A percentile compares a stretch with the other conserved stretches of the same genome.
Conservation (phyloP, 305 asterid species). For the Solanum hybrid region DNA sequence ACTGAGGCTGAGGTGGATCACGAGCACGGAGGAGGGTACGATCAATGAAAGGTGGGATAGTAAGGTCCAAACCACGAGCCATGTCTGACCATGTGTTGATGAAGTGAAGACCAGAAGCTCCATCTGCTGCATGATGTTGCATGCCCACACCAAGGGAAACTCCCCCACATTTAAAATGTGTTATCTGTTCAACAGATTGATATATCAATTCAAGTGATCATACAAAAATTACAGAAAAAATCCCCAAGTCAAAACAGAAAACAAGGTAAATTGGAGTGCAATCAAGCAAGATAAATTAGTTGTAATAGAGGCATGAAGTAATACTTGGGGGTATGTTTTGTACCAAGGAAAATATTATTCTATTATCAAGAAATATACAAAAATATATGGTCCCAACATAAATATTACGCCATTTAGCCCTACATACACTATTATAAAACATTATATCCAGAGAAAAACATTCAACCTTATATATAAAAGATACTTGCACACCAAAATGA, state of each 20-base stretch:
- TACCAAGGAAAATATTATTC: neutral
- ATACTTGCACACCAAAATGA: neutral
- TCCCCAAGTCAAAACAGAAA: neutral
- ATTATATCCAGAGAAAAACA: neutral
- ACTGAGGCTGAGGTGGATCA: conserved; percentile 68
- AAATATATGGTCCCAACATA: neutral
- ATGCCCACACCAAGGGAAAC: conserved; percentile 82
- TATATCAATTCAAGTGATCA: neutral
- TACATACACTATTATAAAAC: neutral
- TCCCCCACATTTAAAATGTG: conserved; percentile 80
- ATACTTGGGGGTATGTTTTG: neutral
- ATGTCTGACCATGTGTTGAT: conserved; percentile 84
- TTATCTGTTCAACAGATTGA: conserved; percentile 32
- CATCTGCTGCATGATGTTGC: conserved; percentile 85
- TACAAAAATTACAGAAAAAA: neutral
- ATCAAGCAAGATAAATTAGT: neutral
- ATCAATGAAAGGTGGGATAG: conserved; percentile 63
- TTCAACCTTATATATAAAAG: neutral
- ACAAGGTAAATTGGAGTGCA: neutral
- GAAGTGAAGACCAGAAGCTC: conserved; percentile 80
- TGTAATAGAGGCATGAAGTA: neutral
- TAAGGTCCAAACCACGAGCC: conserved; percentile 63
- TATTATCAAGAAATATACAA: neutral
- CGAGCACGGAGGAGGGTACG: conserved; percentile 70
- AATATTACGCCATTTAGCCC: neutral